These are phyloP conservation scores for Dothistroma pini DNA, from an alignment of 2,329 filamentous ascomycete species.

Conservation along the genomic window DNA sequence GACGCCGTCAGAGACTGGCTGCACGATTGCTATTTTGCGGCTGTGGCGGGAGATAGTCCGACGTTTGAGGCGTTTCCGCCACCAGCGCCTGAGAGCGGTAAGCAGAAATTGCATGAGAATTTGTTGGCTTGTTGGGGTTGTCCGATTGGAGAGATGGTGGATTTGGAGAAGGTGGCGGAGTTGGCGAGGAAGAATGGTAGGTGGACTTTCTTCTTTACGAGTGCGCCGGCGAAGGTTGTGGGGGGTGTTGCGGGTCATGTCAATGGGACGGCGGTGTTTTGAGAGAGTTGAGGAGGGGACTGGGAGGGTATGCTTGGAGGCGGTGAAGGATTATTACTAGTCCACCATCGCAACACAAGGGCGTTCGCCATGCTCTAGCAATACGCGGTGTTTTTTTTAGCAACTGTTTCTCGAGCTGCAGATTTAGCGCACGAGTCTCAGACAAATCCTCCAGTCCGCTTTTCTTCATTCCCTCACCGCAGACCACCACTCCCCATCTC, in stretches of 20 bases:
- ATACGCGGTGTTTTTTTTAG: too few species aligned
- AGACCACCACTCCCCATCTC: too few species aligned
- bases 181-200: slow-evolving; percentile 53
- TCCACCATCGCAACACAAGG: too few species aligned
- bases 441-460: too few species aligned
- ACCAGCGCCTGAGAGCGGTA: slow-evolving; percentile 21
- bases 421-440: too few species aligned
- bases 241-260: slow-evolving; percentile 48
- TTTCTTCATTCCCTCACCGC: too few species aligned
- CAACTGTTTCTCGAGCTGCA: too few species aligned
- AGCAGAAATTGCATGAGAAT: slow-evolving; percentile 46
- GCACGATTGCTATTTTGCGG: slow-evolving; percentile 65
- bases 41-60: slow-evolving; percentile 60
- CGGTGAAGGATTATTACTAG: too few species aligned
- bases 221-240: slow-evolving; percentile 56
- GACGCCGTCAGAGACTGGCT: slow-evolving; percentile 61
- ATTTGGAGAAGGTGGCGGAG: slow-evolving; percentile 52
- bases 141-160: slow-evolving; percentile 55
- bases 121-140: slow-evolving; percentile 52
- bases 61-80: slow-evolving; percentile 63
- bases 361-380: too few species aligned
- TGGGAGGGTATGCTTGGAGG: too few species aligned
- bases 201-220: slow-evolving; percentile 62
- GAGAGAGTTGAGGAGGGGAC: neutral
- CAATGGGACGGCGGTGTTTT: slow-evolving; percentile 42